phyloP scores from a whole-genome alignment of 176 grass and related monocot genomes.

The Coix lacrymajobi region DNA sequence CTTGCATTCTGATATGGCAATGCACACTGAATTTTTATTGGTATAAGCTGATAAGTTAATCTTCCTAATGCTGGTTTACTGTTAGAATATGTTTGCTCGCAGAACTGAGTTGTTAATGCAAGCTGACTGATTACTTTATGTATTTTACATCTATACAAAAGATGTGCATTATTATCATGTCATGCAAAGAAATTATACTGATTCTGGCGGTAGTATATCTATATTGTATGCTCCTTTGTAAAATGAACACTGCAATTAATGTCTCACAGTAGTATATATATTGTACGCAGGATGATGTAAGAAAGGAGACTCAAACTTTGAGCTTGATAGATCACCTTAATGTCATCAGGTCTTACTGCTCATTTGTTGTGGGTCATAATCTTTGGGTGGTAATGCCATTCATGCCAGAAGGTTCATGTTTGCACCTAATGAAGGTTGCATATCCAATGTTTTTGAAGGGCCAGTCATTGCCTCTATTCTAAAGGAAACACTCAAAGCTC shows the following conservation, averaged over 20 bases:
- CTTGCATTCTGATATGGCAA: background rate
- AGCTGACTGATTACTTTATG: background rate
- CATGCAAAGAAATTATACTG: background rate
- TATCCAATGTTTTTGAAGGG: slow-evolving; percentile 88
- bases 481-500: slow-evolving; percentile 90
- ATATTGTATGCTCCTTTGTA: background rate
- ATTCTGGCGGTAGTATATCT: background rate
- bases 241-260: background rate
- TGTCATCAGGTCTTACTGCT: slow-evolving; percentile 83
- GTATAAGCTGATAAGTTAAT: background rate
- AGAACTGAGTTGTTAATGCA: background rate
- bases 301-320: slow-evolving; percentile 90
- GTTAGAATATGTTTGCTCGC: background rate
- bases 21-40: background rate
- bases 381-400: slow-evolving; percentile 98
- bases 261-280: slow-evolving; percentile 11
- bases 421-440: slow-evolving; percentile 91
- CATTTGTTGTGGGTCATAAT: slow-evolving; percentile 70
- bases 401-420: slow-evolving; percentile 83
- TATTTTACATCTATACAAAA: background rate
- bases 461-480: slow-evolving; percentile 80
- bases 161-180: background rate
- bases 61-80: background rate
- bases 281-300: slow-evolving; percentile 64
- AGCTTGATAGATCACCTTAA: slow-evolving; percentile 95